phyloP scores from a whole-genome alignment of 2,329 filamentous ascomycete species.

The Nemania sp. region DNA sequence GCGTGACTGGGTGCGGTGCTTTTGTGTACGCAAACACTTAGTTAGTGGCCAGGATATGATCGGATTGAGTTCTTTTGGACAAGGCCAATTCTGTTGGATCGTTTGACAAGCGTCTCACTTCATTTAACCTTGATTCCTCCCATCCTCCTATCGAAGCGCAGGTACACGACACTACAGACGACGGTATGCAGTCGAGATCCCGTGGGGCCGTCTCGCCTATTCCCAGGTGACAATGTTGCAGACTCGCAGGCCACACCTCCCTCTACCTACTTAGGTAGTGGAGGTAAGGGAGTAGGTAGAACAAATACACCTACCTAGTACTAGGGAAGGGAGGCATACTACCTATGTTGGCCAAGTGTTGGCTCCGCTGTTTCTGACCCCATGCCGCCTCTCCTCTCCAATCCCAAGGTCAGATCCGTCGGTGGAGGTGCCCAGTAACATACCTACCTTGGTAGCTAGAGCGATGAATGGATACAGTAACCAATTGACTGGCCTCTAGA shows the following conservation, averaged over 20 bases:
- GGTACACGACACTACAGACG: neutral
- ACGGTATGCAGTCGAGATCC: slow-evolving; percentile 11
- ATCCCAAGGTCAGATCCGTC: slow-evolving; percentile 10
- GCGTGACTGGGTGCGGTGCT: neutral
- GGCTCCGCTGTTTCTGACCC: slow-evolving; percentile 18
- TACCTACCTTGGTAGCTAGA: neutral
- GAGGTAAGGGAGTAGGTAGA: too few species aligned
- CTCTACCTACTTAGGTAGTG: neutral
- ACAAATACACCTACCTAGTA: too few species aligned
- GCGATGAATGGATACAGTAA: slow-evolving; percentile 9
- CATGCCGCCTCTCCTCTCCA: slow-evolving; percentile 9
- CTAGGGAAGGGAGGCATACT: too few species aligned
- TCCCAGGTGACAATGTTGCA: slow-evolving; percentile 4
- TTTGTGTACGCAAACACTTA: slow-evolving; percentile 8
- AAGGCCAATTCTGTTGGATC: slow-evolving; percentile 6
- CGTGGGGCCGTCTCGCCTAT: slow-evolving; percentile 5
- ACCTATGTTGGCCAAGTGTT: neutral
- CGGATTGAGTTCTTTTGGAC: slow-evolving; percentile 2
- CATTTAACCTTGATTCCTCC: slow-evolving; percentile 23
- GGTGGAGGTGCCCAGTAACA: slow-evolving; percentile 21
- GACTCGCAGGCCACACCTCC: neutral
- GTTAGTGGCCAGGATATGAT: slow-evolving; percentile 12
- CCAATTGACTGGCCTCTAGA: neutral
- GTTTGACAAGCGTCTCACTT: slow-evolving; percentile 29
- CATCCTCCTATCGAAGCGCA: slow-evolving; percentile 16